Conservation (phyloP, 768 basidiomycete species). For the Asterophora parasitica region DNA sequence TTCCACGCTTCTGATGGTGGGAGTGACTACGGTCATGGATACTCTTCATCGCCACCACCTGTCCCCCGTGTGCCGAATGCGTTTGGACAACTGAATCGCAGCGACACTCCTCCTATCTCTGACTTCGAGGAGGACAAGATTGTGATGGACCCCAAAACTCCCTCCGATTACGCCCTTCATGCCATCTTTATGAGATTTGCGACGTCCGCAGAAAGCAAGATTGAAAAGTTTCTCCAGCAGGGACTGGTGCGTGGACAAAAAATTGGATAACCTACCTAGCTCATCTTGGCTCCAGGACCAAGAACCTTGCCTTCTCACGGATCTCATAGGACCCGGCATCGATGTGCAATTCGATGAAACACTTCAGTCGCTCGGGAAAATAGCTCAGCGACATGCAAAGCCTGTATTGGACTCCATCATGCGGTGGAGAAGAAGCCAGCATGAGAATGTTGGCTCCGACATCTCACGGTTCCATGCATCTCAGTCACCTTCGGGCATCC, state of each 20-base stretch:
- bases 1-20: slow-evolving; percentile 68
- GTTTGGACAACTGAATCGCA: slow-evolving; percentile 41
- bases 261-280: background rate
- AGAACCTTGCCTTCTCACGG: slow-evolving; percentile 55
- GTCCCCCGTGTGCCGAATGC: slow-evolving; percentile 72
- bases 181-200: slow-evolving; percentile 87
- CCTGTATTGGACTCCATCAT: slow-evolving; percentile 82
- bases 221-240: slow-evolving; percentile 68
- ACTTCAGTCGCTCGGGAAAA: slow-evolving; percentile 78
- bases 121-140: slow-evolving; percentile 68
- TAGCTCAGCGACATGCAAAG: slow-evolving; percentile 80
- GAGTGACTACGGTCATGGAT: slow-evolving; percentile 58
- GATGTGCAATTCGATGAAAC: slow-evolving; percentile 83
- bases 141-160: slow-evolving; percentile 69
- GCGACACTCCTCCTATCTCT: slow-evolving; percentile 45
- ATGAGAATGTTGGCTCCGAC: slow-evolving; percentile 50
- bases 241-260: slow-evolving; percentile 48
- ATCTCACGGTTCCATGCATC: slow-evolving; percentile 46
- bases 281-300: slow-evolving; percentile 44
- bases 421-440: slow-evolving; percentile 81
- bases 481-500: slow-evolving; percentile 30
- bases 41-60: slow-evolving; percentile 66
- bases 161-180: slow-evolving; percentile 84
- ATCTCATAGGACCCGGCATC: slow-evolving; percentile 64
- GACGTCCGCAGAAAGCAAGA: slow-evolving; percentile 71